These are phyloP conservation scores for Rhodotorula sp. DNA, from an alignment of 1,284 basidiomycete genomes.

Conservation along the genomic window DNA sequence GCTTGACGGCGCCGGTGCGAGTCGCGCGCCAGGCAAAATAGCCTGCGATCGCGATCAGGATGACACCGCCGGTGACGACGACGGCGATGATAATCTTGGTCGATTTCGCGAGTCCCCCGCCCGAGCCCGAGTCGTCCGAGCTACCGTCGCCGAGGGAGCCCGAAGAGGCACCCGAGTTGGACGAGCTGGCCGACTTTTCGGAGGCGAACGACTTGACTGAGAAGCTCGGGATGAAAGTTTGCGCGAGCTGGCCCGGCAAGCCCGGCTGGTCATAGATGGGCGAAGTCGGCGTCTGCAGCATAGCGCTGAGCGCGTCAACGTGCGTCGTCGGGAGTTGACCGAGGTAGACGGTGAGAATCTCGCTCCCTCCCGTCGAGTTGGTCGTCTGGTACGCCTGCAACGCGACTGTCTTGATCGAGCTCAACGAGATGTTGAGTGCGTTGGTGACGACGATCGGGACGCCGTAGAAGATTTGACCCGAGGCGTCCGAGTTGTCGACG, in stretches of 20 bases:
- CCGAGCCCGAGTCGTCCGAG: background rate
- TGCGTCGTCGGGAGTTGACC: conserved; percentile 32
- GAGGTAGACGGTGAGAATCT: conserved; percentile 41
- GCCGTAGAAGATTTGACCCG: conserved; percentile 42
- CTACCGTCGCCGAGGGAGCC: background rate
- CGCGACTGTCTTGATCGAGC: conserved; percentile 34
- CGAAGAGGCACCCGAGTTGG: background rate
- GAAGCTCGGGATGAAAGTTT: conserved; percentile 37
- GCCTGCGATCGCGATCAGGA: conserved; percentile 34
- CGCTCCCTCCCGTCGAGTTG: conserved; percentile 16
- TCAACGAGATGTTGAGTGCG: conserved; percentile 31
- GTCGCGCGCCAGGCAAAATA: conserved; percentile 40
- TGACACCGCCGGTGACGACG: conserved; percentile 35
- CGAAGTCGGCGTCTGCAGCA: conserved; percentile 34
- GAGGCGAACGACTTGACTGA: conserved; percentile 33
- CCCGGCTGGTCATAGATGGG: conserved; percentile 35
- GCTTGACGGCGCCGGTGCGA: conserved; percentile 32
- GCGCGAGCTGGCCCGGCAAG: conserved; percentile 36
- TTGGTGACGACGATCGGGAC: conserved; percentile 37
- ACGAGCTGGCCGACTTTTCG: conserved; percentile 8
- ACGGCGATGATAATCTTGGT: conserved; percentile 42
- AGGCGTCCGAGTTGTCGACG: conserved; percentile 42
- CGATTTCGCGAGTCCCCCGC: conserved; percentile 18
- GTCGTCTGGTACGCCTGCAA: conserved; percentile 41
- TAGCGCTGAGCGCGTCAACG: conserved; percentile 38